A percentile compares a stretch with the other conserved stretches of the same genome.
Conservation (phyloP, 2,329 filamentous ascomycete genomes). For the Onygenales sp. region DNA sequence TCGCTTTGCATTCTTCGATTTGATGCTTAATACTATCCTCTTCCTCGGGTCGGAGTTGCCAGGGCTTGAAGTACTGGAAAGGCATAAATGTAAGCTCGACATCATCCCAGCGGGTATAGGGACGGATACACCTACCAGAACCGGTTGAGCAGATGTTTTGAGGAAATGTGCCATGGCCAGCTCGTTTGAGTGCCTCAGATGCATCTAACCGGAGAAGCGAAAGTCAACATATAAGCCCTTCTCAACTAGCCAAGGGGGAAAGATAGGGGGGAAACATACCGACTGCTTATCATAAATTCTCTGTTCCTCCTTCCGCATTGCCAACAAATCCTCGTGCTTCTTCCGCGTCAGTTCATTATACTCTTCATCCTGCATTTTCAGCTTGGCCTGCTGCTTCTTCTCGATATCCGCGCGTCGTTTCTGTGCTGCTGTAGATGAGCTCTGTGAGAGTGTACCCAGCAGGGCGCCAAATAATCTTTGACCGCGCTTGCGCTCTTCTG, state of each 20-base stretch:
- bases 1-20: conserved; percentile 53
- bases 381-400: conserved; percentile 65
- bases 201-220: conserved; percentile 44
- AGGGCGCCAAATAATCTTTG: conserved; percentile 79
- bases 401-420: conserved; percentile 72
- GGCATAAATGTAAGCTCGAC: conserved; percentile 15
- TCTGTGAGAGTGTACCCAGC: conserved; percentile 68
- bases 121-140: conserved; percentile 51
- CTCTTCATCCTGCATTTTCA: conserved; percentile 64
- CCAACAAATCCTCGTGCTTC: conserved; percentile 53
- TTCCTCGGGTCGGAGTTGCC: conserved; percentile 61
- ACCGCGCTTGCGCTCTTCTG: conserved; percentile 74
- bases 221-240: not conserved
- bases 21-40: conserved; percentile 63
- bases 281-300: conserved; percentile 64
- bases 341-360: conserved; percentile 58
- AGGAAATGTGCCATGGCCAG: conserved; percentile 63
- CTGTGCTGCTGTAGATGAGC: conserved; percentile 51
- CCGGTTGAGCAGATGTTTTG: conserved; percentile 60
- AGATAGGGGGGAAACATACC: conserved; percentile 43
- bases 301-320: conserved; percentile 58
- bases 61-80: conserved; percentile 72
- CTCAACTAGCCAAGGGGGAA: not conserved
- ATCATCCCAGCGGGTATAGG: not conserved
- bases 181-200: conserved; percentile 61